phyloP scores from a whole-genome alignment of 768 basidiomycete species.

The Mycena polygramma region DNA sequence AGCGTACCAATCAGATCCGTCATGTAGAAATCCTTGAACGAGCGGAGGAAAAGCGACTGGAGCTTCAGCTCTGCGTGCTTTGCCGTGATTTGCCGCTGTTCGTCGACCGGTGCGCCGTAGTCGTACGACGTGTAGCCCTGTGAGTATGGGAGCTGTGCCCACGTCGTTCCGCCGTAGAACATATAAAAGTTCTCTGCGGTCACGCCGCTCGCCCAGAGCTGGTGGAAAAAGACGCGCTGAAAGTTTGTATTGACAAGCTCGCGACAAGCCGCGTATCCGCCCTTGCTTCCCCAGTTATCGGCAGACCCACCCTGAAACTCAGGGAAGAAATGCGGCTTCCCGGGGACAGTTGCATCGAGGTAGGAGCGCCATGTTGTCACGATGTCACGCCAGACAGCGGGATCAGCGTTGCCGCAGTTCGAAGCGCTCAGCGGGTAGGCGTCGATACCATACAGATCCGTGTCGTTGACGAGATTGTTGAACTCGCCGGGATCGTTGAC shows the following conservation, averaged over 20 bases:
- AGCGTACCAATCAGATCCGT: slow-evolving; percentile 62
- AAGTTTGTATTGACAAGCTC: slow-evolving; percentile 64
- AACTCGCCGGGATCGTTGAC: slow-evolving; percentile 62
- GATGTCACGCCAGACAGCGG: slow-evolving; percentile 55
- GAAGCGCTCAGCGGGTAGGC: slow-evolving; percentile 60
- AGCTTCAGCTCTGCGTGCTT: slow-evolving; percentile 72
- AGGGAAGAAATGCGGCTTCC: slow-evolving; percentile 30
- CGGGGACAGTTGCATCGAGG: slow-evolving; percentile 29
- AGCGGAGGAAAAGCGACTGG: slow-evolving; percentile 69
- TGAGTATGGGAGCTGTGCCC: slow-evolving; percentile 32
- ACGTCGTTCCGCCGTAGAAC: slow-evolving; percentile 53
- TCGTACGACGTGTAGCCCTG: slow-evolving; percentile 61
- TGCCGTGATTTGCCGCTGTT: slow-evolving; percentile 60
- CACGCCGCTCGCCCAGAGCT: slow-evolving; percentile 69
- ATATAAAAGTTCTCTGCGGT: slow-evolving; percentile 74
- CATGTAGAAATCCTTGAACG: slow-evolving; percentile 66
- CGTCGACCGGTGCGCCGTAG: slow-evolving; percentile 66
- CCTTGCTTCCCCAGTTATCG: slow-evolving; percentile 64
- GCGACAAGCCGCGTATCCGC: slow-evolving; percentile 60
- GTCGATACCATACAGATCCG: slow-evolving; percentile 66
- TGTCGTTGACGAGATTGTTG: slow-evolving; percentile 62
- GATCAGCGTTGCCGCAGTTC: slow-evolving; percentile 67
- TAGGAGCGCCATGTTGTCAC: slow-evolving; percentile 28
- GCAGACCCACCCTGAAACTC: slow-evolving; percentile 67
- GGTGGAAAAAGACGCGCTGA: slow-evolving; percentile 68